Base-by-base conservation (phyloP, 805 yeast genomes). In the Candida insectorum region DNA sequence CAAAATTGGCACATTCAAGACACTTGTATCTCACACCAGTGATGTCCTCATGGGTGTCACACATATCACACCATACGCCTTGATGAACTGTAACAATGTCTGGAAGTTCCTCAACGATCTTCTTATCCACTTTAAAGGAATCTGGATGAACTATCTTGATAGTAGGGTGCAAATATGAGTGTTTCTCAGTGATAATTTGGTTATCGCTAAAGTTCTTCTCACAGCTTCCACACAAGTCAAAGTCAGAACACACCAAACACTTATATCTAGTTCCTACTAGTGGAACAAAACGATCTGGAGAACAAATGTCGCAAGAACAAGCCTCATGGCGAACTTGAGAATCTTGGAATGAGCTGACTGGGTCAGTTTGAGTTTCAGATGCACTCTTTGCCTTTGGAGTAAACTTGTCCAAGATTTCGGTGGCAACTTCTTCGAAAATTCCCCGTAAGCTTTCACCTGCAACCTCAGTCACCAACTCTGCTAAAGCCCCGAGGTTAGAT, bases 191-290 rank as follows among this genome's bases (percentile, higher is more conserved):
- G 48, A 28, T 35, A 17, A 22, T 32, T 29, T 19, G 31, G 33
- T 24, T 44, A 33, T 13, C 30, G 16, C 21, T 26, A 20, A 35
- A 37, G 7, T 40, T 41, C 4, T 31, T 28, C 33, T 58, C 62
- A 43, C 67, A 61, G 14, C 43, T 27, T 30, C 64, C 63, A 47
- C 83, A 77, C 33, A 77, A 51, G 47, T 77, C 82, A 47, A 60
- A 74, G 47, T 77, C 74, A 3, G 49, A 48, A 45, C 83, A 77
- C 19, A 74, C 68, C 16, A 67, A 41, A 50, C 83, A 77, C 27
- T 66, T 63, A 45, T 63, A 77, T 31, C 83, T 61, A 5, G 52
- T 40, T 6, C 82, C 82, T 15, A 32, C 40, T 27, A 73, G 56
- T 3, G 75, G 72, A 12, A 35, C 44, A 40, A 55, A 54, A 4